A percentile compares a stretch with the other conserved stretches of the same genome.
phyloP scores from a whole-genome alignment of 257 asterid genomes.

The Cordia subcordata region DNA sequence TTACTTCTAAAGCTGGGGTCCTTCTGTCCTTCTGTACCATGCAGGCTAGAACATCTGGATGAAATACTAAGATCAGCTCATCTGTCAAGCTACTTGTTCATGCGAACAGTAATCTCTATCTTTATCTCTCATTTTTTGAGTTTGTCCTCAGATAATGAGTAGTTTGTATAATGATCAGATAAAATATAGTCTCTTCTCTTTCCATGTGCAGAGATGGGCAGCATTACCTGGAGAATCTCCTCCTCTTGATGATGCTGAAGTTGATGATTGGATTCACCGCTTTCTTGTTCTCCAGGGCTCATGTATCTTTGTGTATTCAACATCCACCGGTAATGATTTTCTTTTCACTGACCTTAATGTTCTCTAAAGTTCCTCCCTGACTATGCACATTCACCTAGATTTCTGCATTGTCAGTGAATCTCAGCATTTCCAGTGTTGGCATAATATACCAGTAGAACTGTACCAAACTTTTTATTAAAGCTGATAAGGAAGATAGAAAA shows the following conservation, averaged over 20 bases:
- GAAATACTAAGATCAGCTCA: conserved; percentile 83
- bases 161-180: conserved; percentile 9
- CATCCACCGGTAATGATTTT: conserved; percentile 52
- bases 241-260: conserved; percentile 78
- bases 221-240: conserved; percentile 91
- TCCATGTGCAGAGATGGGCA: conserved; percentile 68
- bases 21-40: conserved; percentile 1
- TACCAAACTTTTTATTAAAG: not conserved
- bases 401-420: not conserved
- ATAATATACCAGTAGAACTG: not conserved
- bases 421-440: not conserved
- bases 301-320: conserved; percentile 56
- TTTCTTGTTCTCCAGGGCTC: conserved; percentile 90
- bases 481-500: not conserved
- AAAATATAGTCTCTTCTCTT: not conserved
- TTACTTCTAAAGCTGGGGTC: too few species aligned
- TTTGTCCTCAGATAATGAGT: conserved; percentile 2
- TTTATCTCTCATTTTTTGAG: conserved; percentile 9
- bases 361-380: too few species aligned
- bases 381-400: too few species aligned
- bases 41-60: conserved; percentile 87
- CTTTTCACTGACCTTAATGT: too few species aligned
- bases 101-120: conserved; percentile 50
- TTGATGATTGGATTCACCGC: conserved; percentile 94
- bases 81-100: conserved; percentile 72